phyloP scores from a whole-genome alignment of 106 monocot species.

The Platanthera zijinensis region DNA sequence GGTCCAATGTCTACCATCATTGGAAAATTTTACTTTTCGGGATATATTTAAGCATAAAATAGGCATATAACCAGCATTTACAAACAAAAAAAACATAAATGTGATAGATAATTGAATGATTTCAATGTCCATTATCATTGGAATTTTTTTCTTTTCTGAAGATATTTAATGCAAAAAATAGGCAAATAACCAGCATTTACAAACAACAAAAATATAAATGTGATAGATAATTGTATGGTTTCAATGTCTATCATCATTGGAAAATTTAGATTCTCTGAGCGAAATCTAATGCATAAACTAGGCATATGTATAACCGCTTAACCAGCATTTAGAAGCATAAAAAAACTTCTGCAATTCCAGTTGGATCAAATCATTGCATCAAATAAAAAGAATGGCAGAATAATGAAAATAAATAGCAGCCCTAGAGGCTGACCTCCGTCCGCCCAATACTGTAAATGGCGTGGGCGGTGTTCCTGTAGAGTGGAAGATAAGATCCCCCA shows the following conservation, averaged over 20 bases:
- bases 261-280: background rate
- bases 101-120: too few relatives aligned
- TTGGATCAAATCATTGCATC: background rate
- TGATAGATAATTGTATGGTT: too few relatives aligned
- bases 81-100: too few relatives aligned
- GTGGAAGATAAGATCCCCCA: constrained; percentile 15
- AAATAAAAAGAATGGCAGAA: background rate
- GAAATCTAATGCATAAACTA: background rate
- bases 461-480: constrained; percentile 72
- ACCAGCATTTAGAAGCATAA: background rate
- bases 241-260: background rate
- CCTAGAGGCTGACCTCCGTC: constrained; percentile 38
- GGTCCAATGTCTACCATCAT: too few relatives aligned
- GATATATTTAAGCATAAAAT: too few relatives aligned
- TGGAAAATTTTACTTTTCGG: too few relatives aligned
- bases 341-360: background rate
- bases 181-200: background rate
- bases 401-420: background rate
- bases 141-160: background rate
- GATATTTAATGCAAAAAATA: background rate
- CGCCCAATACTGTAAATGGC: constrained; percentile 67
- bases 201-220: background rate
- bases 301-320: background rate
- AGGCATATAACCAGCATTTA: too few relatives aligned
- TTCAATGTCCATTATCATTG: background rate